Percentiles rank a stretch among this genome's conserved stretches.
Evolutionary conservation across 2,329 filamentous ascomycete species (phyloP).

Genomic region (Hypoxylon sp.): DNA sequence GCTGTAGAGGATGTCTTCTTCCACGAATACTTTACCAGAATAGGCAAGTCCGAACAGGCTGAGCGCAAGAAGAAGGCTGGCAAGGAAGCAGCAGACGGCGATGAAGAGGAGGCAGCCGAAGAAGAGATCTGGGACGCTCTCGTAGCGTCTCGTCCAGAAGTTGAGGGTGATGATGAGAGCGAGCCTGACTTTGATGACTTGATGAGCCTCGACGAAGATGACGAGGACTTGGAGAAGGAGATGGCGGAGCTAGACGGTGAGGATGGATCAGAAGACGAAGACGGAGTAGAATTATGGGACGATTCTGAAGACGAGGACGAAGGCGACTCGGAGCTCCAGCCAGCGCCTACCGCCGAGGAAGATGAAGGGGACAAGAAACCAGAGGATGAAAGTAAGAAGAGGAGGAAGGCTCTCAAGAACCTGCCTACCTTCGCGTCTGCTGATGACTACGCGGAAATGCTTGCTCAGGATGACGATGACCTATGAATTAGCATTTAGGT

Average conservation of each 20-base stretch:
- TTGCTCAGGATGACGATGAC: constrained; percentile 75
- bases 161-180: constrained; percentile 74
- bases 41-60: constrained; percentile 73
- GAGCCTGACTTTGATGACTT: constrained; percentile 63
- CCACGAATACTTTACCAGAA: constrained; percentile 92
- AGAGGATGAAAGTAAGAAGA: constrained; percentile 65
- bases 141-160: constrained; percentile 83
- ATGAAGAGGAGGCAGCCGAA: constrained; percentile 72
- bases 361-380: constrained; percentile 62
- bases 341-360: constrained; percentile 59
- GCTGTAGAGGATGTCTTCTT: constrained; percentile 97
- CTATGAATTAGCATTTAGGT: constrained; percentile 28
- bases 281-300: constrained; percentile 55
- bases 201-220: constrained; percentile 61
- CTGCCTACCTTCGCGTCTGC: constrained; percentile 93
- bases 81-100: constrained; percentile 59
- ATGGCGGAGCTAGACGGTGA: constrained; percentile 58
- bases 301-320: constrained; percentile 58
- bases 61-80: constrained; percentile 70
- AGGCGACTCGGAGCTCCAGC: constrained; percentile 59
- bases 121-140: constrained; percentile 94
- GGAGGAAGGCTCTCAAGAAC: constrained; percentile 87
- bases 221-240: constrained; percentile 66
- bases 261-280: constrained; percentile 60
- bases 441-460: constrained; percentile 91